A percentile compares a stretch with the other conserved stretches of the same genome.
Evolutionary conservation across 2,329 filamentous ascomycete species (phyloP).

Genomic region (Phyllosticta citriasiana): DNA sequence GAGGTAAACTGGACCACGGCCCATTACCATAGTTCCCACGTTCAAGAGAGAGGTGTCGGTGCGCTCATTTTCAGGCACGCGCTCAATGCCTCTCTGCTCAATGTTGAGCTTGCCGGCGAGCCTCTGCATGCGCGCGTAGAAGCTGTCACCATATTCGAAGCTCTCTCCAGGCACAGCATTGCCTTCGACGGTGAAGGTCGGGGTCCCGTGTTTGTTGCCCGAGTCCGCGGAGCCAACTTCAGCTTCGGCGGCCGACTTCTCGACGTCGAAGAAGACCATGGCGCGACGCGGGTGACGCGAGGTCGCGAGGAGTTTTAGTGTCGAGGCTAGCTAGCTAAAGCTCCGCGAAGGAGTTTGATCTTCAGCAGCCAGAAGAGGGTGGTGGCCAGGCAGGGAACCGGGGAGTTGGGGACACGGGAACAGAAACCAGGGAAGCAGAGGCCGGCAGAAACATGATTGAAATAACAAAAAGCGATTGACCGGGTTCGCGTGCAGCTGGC

Average conservation of each 20-base stretch:
- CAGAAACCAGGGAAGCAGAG: not conserved
- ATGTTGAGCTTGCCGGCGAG: constrained; percentile 56
- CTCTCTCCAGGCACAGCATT: constrained; percentile 48
- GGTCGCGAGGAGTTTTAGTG: not conserved
- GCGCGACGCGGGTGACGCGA: not conserved
- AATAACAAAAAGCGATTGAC: not conserved
- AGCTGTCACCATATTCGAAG: constrained; percentile 46
- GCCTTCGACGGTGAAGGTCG: constrained; percentile 25
- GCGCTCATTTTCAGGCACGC: constrained; percentile 60
- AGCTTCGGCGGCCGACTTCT: constrained; percentile 18
- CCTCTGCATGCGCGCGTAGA: constrained; percentile 51
- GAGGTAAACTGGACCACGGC: not conserved
- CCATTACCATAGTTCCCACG: constrained; percentile 59
- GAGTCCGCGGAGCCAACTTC: constrained; percentile 17
- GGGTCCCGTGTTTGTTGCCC: constrained; percentile 12
- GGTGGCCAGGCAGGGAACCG: not conserved
- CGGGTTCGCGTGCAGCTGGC: not conserved
- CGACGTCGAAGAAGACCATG: constrained; percentile 16
- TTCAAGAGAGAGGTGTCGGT: constrained; percentile 55
- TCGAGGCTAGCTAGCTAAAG: constrained; percentile 3
- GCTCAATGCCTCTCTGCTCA: constrained; percentile 66
- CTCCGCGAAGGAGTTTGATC: constrained; percentile 11
- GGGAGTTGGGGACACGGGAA: not conserved
- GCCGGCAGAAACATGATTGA: not conserved
- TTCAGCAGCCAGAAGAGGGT: not conserved